Conservation (phyloP, 2,329 filamentous ascomycete genomes). For the Botrytis tulipae region DNA sequence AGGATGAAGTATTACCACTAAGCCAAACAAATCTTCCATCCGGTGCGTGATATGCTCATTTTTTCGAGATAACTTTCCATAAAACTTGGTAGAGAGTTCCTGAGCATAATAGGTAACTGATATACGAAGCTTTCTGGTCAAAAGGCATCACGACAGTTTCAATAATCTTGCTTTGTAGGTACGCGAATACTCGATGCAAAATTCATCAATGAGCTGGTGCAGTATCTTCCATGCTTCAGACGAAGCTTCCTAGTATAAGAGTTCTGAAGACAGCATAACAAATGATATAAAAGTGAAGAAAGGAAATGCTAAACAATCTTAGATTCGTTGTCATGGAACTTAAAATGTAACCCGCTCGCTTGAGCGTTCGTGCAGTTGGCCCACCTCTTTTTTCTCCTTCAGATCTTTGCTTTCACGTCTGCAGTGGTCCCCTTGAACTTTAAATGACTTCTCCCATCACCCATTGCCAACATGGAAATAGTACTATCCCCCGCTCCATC, state of each 20-base stretch:
- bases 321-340: neutral
- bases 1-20: neutral
- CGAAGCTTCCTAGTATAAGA: rapidly evolving
- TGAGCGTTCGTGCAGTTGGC: neutral
- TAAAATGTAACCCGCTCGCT: neutral
- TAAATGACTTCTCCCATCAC: neutral
- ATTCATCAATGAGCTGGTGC: neutral
- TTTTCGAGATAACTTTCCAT: neutral
- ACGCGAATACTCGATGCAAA: neutral
- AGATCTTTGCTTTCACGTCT: neutral
- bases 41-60: neutral
- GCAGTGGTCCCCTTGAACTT: neutral
- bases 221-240: neutral
- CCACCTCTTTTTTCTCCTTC: neutral
- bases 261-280: neutral
- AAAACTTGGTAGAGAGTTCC: neutral
- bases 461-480: neutral
- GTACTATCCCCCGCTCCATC: neutral
- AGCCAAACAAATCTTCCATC: neutral
- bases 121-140: neutral
- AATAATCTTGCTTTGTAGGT: neutral
- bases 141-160: neutral
- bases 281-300: neutral
- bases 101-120: neutral
- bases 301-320: neutral